Percentiles rank a stretch among this genome's conserved stretches.
Evolutionary conservation across 305 asterid species (phyloP).

Genomic region (Solanum hybrid): DNA sequence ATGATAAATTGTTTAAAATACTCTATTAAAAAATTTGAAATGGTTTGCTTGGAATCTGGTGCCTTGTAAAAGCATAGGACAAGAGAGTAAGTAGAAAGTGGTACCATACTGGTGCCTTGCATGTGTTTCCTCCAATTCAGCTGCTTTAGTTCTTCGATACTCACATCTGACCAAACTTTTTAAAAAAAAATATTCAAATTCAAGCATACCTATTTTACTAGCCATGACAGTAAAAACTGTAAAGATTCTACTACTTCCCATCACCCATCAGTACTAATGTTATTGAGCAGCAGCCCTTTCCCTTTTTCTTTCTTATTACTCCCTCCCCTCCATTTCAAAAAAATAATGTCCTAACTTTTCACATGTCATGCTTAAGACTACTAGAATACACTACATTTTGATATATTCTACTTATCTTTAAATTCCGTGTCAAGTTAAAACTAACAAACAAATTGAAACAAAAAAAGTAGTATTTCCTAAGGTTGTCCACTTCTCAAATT

Average conservation of each 20-base stretch:
- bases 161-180: constrained; percentile 16
- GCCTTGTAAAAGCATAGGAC: constrained; percentile 35
- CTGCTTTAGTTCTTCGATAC: constrained; percentile 29
- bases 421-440: not conserved
- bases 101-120: constrained; percentile 30
- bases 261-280: constrained; percentile 28
- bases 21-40: not conserved
- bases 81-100: constrained; percentile 29
- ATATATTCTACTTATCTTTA: not conserved
- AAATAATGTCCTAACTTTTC: too few relatives aligned
- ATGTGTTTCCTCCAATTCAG: constrained; percentile 39
- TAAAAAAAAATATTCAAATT: not conserved
- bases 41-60: constrained; percentile 36
- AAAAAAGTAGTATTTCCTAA: not conserved
- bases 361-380: not conserved
- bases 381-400: not conserved
- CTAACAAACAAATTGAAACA: not conserved
- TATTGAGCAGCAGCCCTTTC: constrained; percentile 11
- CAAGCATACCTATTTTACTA: not conserved
- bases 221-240: constrained; percentile 1
- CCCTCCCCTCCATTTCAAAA: not conserved
- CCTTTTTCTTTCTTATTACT: not conserved
- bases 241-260: constrained; percentile 13
- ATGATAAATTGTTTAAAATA: not conserved
- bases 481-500: not conserved